Conservation (phyloP, 164 flowering plant species). For the Pachysandra terminalis region DNA sequence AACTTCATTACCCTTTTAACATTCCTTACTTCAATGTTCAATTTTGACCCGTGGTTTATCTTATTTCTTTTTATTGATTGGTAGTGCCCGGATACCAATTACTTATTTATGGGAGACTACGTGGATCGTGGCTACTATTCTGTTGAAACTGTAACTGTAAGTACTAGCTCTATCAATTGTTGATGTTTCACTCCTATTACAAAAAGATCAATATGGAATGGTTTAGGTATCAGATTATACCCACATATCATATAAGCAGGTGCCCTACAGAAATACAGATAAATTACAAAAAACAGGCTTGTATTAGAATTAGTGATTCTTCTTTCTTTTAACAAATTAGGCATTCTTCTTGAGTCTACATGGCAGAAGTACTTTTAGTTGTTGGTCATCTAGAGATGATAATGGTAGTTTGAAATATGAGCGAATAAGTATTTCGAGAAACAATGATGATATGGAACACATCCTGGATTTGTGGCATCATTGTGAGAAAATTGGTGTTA, state of each 20-base stretch:
- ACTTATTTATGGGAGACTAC: slow-evolving; percentile 97
- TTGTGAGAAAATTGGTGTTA: too few species aligned
- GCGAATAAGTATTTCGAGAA: too few species aligned
- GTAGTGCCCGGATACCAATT: slow-evolving; percentile 97
- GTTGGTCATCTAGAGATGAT: too few species aligned
- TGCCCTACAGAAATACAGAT: background rate
- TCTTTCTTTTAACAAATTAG: too few species aligned
- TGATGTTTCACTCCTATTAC: background rate
- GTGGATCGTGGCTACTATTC: slow-evolving; percentile 97
- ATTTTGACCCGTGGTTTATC: slow-evolving; percentile 13
- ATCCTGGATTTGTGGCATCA: too few species aligned
- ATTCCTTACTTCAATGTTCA: background rate
- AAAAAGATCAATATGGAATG: background rate
- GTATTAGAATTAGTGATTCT: too few species aligned
- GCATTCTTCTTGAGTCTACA: too few species aligned
- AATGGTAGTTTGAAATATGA: too few species aligned
- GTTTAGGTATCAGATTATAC: background rate
- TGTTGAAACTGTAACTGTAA: slow-evolving; percentile 90
- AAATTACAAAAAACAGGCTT: too few species aligned
- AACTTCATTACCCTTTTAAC: too few species aligned
- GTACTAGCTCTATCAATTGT: slow-evolving; percentile 14
- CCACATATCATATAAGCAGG: background rate
- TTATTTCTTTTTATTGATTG: slow-evolving; percentile 5
- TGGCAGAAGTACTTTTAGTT: too few species aligned
- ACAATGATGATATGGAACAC: too few species aligned